phyloP scores from a whole-genome alignment of 1,139 yeast genomes.

The Blastobotrys serpentis region DNA sequence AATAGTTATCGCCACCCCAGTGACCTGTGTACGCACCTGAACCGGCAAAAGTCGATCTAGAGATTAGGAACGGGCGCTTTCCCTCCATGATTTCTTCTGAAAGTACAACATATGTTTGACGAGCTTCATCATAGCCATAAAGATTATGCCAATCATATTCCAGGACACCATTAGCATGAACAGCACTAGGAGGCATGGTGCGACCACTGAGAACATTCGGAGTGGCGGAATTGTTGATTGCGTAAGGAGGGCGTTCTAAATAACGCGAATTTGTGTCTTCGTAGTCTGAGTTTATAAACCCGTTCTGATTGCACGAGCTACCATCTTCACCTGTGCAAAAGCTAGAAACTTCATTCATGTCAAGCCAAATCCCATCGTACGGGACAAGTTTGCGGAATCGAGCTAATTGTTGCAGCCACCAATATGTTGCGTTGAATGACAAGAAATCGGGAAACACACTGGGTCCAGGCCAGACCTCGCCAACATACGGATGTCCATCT shows the following conservation, averaged over 20 bases:
- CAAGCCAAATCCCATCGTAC: slow-evolving; percentile 42
- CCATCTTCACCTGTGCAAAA: slow-evolving; percentile 34
- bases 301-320: background rate
- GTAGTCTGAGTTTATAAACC: background rate
- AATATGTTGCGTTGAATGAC: slow-evolving; percentile 32
- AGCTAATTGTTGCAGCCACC: slow-evolving; percentile 34
- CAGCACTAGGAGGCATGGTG: slow-evolving; percentile 39
- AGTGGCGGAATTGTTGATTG: slow-evolving; percentile 26
- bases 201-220: slow-evolving; percentile 36
- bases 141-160: slow-evolving; percentile 35
- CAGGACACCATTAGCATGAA: slow-evolving; percentile 38
- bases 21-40: slow-evolving; percentile 24
- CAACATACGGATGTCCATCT: slow-evolving; percentile 22
- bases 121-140: slow-evolving; percentile 21
- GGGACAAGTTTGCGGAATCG: slow-evolving; percentile 33
- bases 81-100: slow-evolving; percentile 13
- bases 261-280: slow-evolving; percentile 29
- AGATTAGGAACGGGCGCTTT: slow-evolving; percentile 26
- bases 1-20: slow-evolving; percentile 29
- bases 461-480: slow-evolving; percentile 30
- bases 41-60: slow-evolving; percentile 26
- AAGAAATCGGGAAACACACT: slow-evolving; percentile 42
- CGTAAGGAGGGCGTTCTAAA: slow-evolving; percentile 41
- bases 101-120: slow-evolving; percentile 19
- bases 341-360: slow-evolving; percentile 42